Evolutionary conservation across 768 basidiomycete species (phyloP).

Genomic region (Auriscalpium orientale): DNA sequence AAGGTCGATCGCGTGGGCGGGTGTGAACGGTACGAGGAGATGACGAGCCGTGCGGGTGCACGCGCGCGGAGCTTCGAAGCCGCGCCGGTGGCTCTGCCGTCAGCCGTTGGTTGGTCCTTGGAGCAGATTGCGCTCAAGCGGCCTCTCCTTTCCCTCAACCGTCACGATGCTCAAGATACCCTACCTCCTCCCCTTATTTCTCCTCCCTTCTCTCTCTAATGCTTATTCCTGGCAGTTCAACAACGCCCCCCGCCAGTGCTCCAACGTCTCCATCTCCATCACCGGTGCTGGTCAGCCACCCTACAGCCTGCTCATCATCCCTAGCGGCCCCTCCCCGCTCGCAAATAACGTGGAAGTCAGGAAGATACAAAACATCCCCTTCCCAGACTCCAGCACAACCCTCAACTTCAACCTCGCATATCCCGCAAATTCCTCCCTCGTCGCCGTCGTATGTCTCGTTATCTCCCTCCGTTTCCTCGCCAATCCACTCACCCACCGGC

Average conservation of each 20-base stretch:
- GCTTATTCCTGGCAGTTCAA: slow-evolving; percentile 38
- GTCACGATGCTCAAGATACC: slow-evolving; percentile 8
- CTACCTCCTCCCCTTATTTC: slow-evolving; percentile 6
- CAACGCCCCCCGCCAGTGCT: slow-evolving; percentile 55
- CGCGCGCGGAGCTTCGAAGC: too few species aligned
- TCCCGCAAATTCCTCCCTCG: slow-evolving; percentile 64
- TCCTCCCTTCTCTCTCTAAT: slow-evolving; percentile 24
- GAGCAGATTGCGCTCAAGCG: neutral
- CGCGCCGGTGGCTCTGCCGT: neutral
- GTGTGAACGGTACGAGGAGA: too few species aligned
- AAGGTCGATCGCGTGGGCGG: too few species aligned
- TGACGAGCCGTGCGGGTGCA: too few species aligned
- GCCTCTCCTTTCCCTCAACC: neutral
- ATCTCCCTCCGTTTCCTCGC: slow-evolving; percentile 1
- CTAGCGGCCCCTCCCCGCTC: slow-evolving; percentile 57
- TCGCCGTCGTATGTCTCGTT: slow-evolving; percentile 60
- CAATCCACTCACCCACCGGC: neutral
- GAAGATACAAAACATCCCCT: slow-evolving; percentile 47
- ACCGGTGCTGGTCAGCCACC: slow-evolving; percentile 59
- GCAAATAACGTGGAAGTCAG: slow-evolving; percentile 57
- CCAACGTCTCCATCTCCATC: slow-evolving; percentile 51
- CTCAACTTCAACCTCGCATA: slow-evolving; percentile 53
- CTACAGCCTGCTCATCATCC: slow-evolving; percentile 59
- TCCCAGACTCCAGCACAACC: slow-evolving; percentile 33
- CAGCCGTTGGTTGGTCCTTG: neutral